Percentiles rank a stretch among this genome's conserved stretches.
phyloP scores from a whole-genome alignment of 805 yeast species.

The Ascoidea tarda region DNA sequence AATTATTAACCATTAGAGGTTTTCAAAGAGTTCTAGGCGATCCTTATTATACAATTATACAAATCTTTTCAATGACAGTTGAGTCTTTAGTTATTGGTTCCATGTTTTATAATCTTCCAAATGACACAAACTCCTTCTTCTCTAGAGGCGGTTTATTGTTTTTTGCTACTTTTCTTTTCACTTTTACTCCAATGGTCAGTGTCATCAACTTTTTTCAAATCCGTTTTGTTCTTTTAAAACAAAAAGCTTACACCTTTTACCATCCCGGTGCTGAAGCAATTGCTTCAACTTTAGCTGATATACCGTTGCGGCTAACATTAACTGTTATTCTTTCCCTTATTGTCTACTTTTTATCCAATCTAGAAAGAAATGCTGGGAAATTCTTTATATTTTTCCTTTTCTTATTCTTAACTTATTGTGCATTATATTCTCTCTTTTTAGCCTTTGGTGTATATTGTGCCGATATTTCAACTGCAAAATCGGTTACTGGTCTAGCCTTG shows the following conservation, averaged over 20 bases:
- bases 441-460: constrained; percentile 36
- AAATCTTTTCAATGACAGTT: constrained; percentile 30
- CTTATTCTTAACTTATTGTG: constrained; percentile 28
- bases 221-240: constrained; percentile 54
- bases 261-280: constrained; percentile 65
- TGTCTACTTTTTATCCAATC: constrained; percentile 41
- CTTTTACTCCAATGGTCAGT: constrained; percentile 31
- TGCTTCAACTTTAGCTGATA: constrained; percentile 42
- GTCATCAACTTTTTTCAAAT: constrained; percentile 29
- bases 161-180: constrained; percentile 40
- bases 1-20: constrained; percentile 34
- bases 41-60: constrained; percentile 31
- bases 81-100: constrained; percentile 54
- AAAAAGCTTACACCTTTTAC: constrained; percentile 56
- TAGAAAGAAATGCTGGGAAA: constrained; percentile 33
- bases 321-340: constrained; percentile 31
- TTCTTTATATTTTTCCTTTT: constrained; percentile 42
- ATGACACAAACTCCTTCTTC: constrained; percentile 40
- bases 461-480: constrained; percentile 41
- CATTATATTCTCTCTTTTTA: constrained; percentile 35
- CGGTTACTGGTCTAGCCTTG: constrained; percentile 41
- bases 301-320: constrained; percentile 44
- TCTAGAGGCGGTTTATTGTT: constrained; percentile 52
- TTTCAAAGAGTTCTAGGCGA: constrained; percentile 45
- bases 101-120: constrained; percentile 38